Base-by-base conservation (phyloP, 2,329 filamentous ascomycete species). In the Didymella arachidicola region DNA sequence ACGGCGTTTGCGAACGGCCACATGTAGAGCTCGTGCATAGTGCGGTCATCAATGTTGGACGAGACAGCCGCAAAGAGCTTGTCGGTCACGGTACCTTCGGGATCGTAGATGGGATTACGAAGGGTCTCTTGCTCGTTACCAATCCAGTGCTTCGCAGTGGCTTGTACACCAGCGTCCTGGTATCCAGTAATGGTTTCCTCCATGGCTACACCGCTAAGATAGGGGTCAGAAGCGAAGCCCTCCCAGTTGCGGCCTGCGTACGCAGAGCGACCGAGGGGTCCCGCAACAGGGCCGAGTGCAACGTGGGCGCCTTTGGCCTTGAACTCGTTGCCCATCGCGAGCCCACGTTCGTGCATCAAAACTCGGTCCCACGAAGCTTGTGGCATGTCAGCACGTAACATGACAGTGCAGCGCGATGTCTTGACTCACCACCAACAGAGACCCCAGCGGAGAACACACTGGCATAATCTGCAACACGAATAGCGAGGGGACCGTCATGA, bases 1-100 rank as follows among this genome's bases (percentile, higher is more conserved):
- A 89, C 76, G 0, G 84, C 83, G 56, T 89, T 84, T 65, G 86
- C 82, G 57, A 89, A 90, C 0, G 87, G 87, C 83, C 86, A 90
- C 4, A 87, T 79, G 60, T 90, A 90, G 25, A 85, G 78, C 71
- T 89, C 87, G 64, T 89, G 87, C 53, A 89, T 79, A 0, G 87
- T 87, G 61, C 84, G 83, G 71, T 90, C 88, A 59, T 89, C 83
- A 4, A 89, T 78, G 64, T 89, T 89, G 32, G 86, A 80, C 0
- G 84, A 87, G 12, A 84, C 73, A 10, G 86, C 82, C 64, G 87
- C 83, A 79, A 79, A 69, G 39, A 56, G 59, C 7, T 63, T 62
- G 73, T 62, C 74, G 61, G 61, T 78, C 2, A 70, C 77, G 54
- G 41, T 65, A 87, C 69, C 88, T 84, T 77, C 92, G 88, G 63